These are phyloP conservation scores for Pichia eremophila DNA, from an alignment of 805 yeast genomes.

Conservation along the genomic window DNA sequence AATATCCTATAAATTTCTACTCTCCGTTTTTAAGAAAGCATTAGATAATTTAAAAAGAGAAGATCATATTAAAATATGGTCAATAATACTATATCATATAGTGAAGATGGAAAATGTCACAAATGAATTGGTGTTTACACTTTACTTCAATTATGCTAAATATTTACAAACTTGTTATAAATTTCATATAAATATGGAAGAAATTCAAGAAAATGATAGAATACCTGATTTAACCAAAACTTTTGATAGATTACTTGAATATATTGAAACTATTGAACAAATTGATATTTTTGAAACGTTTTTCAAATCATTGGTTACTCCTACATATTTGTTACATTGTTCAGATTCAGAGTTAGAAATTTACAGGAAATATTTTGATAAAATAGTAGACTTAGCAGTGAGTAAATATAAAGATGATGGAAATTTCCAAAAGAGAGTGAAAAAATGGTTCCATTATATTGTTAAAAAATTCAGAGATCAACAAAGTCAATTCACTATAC, in stretches of 20 bases:
- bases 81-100: neutral
- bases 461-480: conserved; percentile 50
- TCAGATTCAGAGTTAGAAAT: conserved; percentile 39
- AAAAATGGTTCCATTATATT: conserved; percentile 26
- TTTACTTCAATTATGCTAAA: conserved; percentile 2
- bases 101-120: neutral
- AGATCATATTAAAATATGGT: neutral
- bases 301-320: conserved; percentile 19
- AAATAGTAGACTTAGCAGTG: conserved; percentile 20
- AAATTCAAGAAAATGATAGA: neutral
- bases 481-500: conserved; percentile 36
- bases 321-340: conserved; percentile 26
- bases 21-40: neutral
- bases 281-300: conserved; percentile 12
- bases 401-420: neutral
- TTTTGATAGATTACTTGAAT: conserved; percentile 1
- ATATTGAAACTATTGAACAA: neutral
- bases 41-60: neutral
- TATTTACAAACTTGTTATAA: conserved; percentile 1
- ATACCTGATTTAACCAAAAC: neutral
- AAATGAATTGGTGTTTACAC: neutral
- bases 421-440: conserved; percentile 4
- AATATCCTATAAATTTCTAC: neutral
- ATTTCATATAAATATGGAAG: neutral
- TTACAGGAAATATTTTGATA: conserved; percentile 37